Base-by-base conservation (phyloP, 768 basidiomycete species). In the Pulveroboletus sp. region DNA sequence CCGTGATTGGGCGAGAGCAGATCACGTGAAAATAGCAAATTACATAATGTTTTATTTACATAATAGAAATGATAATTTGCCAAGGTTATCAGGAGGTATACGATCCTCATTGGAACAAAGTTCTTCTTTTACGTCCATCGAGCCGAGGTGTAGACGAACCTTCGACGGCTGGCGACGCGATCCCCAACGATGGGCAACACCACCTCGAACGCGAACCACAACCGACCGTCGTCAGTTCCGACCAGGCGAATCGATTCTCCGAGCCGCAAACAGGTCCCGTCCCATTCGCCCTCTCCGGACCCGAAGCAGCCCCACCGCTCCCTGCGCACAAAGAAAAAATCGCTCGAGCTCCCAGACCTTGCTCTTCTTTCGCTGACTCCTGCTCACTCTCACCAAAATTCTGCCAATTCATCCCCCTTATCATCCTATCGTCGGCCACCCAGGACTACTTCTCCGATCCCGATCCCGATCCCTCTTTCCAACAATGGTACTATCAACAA, bases 311-410 rank as follows among this genome's bases (percentile, higher is more conserved):
- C 82, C 1, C 83, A 86, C 64, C 72, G 73, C 27, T 84, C 85
- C 37, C 69, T 87, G 50, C 74, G 82, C 34, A 72, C 74, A 19
- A 87, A 83, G 74, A 86, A 85, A 69, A 80, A 76, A 62, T 85
- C 83, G 0, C 79, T 89, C 17, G 85, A 89, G 63, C 75, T 89
- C 22, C 86, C 86, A 45, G 86, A 88, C 72, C 81, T 89, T 59
- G 77, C 77, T 12, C 68, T 70, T 50, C 74, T 78, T 55, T 68
- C 76, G 38, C 59, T 79, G 53, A 73, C 77, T 49, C 74, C 75
- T 50, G 68, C 68, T 42, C 56, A 67, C 36, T 69, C 71, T 24
- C 61, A 63, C 49, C 68, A 63, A 37, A 59, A 57, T 49, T 69
- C 73, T 39, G 64, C 71, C 32, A 68, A 71, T 39, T 63, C 69